Conservation (phyloP, 163 green algal genomes). For the Botryococcus braunii region DNA sequence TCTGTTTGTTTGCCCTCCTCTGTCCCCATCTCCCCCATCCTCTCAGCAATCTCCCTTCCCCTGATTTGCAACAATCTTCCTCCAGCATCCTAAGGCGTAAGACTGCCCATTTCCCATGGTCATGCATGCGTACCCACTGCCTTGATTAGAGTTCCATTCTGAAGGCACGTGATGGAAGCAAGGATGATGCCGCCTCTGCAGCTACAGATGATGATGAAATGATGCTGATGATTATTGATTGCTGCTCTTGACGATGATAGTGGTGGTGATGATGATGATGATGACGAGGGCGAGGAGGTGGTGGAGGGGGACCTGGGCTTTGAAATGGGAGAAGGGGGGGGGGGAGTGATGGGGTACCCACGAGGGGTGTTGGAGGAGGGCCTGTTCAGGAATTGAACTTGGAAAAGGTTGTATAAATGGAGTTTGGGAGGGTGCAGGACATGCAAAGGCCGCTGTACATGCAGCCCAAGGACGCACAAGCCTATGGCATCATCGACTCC, state of each 20-base stretch:
- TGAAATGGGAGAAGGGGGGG: background rate
- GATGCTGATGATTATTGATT: no score
- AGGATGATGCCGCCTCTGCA: no score
- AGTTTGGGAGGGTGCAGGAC: no score
- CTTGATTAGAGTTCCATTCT: background rate
- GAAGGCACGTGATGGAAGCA: background rate
- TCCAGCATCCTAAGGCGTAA: background rate
- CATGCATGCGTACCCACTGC: background rate
- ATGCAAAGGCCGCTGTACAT: conserved; percentile 85
- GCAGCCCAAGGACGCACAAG: conserved; percentile 72
- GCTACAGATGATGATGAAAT: no score
- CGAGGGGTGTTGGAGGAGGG: background rate
- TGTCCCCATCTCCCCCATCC: no score
- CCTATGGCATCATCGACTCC: conserved; percentile 87
- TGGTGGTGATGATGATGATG: background rate
- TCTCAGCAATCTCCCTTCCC: background rate
- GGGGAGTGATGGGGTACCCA: background rate
- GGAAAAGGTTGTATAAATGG: no score
- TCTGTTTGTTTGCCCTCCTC: no score
- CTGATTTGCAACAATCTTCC: background rate
- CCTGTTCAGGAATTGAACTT: no score
- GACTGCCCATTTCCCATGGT: background rate
- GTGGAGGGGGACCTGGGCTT: background rate
- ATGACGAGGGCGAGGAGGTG: background rate
- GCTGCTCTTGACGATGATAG: background rate